phyloP scores from a whole-genome alignment of 1,139 yeast species.

The Blastobotrys illinoisensis region DNA sequence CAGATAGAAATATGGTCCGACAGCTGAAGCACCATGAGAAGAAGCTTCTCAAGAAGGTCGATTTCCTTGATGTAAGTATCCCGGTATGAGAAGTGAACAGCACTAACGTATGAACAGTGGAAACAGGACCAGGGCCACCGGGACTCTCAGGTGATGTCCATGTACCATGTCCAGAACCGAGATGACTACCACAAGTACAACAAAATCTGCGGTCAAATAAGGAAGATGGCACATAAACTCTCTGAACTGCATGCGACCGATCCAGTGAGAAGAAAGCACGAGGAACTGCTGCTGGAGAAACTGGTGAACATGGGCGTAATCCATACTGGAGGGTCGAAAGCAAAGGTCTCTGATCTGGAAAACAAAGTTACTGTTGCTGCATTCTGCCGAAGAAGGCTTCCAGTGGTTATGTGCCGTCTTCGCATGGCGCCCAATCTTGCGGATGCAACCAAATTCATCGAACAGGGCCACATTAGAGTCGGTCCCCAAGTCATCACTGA shows the following conservation, averaged over 20 bases:
- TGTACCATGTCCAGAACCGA: constrained; percentile 87
- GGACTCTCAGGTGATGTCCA: constrained; percentile 91
- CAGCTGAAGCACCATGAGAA: constrained; percentile 91
- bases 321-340: constrained; percentile 50
- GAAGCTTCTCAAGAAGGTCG: constrained; percentile 90
- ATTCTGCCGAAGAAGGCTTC: constrained; percentile 83
- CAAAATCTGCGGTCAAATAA: constrained; percentile 82
- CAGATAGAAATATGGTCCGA: constrained; percentile 60
- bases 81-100: background rate
- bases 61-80: constrained; percentile 61
- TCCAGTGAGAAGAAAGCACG: constrained; percentile 81
- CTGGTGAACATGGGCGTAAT: constrained; percentile 83
- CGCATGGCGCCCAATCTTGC: constrained; percentile 88
- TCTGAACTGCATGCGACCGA: constrained; percentile 82
- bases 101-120: constrained; percentile 43
- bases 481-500: constrained; percentile 96
- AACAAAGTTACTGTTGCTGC: constrained; percentile 90
- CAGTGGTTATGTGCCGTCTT: constrained; percentile 90
- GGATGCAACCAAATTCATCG: constrained; percentile 88
- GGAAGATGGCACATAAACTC: constrained; percentile 79
- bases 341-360: constrained; percentile 90
- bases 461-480: constrained; percentile 96
- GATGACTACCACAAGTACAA: constrained; percentile 95
- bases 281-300: constrained; percentile 78
- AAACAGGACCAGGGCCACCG: constrained; percentile 94